Conservation (phyloP, 2,329 filamentous ascomycete genomes). For the Epichloe glyceriae region DNA sequence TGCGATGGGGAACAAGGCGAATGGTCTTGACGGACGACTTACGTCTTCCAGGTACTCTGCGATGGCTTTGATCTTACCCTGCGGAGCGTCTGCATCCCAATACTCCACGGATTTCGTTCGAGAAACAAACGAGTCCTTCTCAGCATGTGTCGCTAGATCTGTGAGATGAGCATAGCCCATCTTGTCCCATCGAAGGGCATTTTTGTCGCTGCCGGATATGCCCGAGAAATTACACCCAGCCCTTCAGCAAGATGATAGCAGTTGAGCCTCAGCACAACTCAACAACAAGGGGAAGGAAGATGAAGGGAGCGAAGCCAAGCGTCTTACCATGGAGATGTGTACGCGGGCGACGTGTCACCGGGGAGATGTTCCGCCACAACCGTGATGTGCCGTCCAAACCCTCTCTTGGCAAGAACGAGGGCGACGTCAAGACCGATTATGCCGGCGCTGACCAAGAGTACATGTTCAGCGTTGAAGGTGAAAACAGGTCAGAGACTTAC, state of each 20-base stretch:
- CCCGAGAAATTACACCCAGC: slow-evolving; percentile 32
- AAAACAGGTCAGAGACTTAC: no score
- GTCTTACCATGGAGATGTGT: background rate
- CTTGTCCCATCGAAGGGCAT: slow-evolving; percentile 29
- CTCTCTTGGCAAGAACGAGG: slow-evolving; percentile 28
- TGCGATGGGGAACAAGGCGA: no score
- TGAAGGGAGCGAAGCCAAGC: background rate
- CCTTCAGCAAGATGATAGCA: slow-evolving; percentile 10
- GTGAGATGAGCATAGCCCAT: slow-evolving; percentile 25
- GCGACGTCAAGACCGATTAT: slow-evolving; percentile 36
- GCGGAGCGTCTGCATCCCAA: slow-evolving; percentile 26
- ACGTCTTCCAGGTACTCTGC: slow-evolving; percentile 28
- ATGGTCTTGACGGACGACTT: slow-evolving; percentile 4
- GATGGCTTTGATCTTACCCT: slow-evolving; percentile 27
- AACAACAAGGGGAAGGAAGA: no score
- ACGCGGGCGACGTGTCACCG: slow-evolving; percentile 17
- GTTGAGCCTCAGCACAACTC: no score
- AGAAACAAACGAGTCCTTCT: slow-evolving; percentile 21
- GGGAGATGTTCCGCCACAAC: slow-evolving; percentile 28
- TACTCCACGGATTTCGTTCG: slow-evolving; percentile 26
- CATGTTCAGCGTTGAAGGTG: no score
- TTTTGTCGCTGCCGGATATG: slow-evolving; percentile 27
- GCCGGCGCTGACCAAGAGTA: slow-evolving; percentile 28
- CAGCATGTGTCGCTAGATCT: slow-evolving; percentile 17
- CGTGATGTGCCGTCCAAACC: slow-evolving; percentile 28